Conservation (phyloP, 2,329 filamentous ascomycete species). For the Coleophoma crateriformis region DNA sequence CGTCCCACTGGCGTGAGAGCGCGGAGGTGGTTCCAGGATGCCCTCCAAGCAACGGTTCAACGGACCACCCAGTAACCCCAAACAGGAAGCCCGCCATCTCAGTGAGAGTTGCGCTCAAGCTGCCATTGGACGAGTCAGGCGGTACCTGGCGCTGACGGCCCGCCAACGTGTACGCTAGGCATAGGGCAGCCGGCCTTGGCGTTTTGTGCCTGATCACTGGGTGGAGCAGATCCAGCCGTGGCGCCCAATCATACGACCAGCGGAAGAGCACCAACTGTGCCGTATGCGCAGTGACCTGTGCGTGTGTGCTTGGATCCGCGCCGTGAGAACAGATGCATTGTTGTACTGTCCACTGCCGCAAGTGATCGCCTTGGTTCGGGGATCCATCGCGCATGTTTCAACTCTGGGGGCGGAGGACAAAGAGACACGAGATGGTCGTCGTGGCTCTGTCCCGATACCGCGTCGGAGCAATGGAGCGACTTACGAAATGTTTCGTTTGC, state of each 20-base stretch:
- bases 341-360: too few relatives aligned
- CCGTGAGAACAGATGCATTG: background rate
- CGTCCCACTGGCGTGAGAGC: too few relatives aligned
- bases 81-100: background rate
- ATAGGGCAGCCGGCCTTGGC: background rate
- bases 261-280: background rate
- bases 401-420: too few relatives aligned
- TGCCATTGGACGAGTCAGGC: background rate
- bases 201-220: background rate
- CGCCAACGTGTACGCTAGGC: background rate
- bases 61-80: background rate
- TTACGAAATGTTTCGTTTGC: too few relatives aligned
- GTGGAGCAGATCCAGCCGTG: background rate
- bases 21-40: background rate
- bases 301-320: background rate
- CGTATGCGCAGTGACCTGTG: background rate
- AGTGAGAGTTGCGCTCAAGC: background rate
- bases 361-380: too few relatives aligned
- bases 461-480: too few relatives aligned
- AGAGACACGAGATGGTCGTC: too few relatives aligned
- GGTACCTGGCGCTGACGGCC: conserved; percentile 1
- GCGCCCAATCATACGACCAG: background rate
- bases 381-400: too few relatives aligned
- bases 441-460: too few relatives aligned
- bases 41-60: background rate